Base-by-base conservation (phyloP, 1,284 basidiomycete genomes). In the Tremellales sp. region DNA sequence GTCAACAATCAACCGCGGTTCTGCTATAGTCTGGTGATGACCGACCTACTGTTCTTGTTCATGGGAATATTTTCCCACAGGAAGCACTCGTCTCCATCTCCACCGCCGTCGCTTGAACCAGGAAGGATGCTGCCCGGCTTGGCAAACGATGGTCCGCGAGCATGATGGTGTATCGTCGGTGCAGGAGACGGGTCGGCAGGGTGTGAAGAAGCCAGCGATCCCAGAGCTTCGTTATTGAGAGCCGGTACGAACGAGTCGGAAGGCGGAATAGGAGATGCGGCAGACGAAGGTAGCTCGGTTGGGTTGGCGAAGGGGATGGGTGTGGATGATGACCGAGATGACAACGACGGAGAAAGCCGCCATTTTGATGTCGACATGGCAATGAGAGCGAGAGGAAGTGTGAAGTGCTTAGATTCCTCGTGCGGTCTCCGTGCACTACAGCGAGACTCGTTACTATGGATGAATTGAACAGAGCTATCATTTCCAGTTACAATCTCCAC, bases 41-140 rank as follows among this genome's bases (percentile, higher is more conserved):
- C 12, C 18, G 16, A 42, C 64, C n/a, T 35, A 63, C 68, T 65
- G 25, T 51, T 52, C 54, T 67, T 67, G 52, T 70, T 68, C 61
- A 68, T 66, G 10, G 70, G 69, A 19, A 73, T 45, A 48, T 71
- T 70, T 21, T 57, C 52, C 68, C 68, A 73, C 3, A 58, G 32
- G 47, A 63, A 73, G 48, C 69, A 72, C 42, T 72, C 71, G 29
- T 68, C 69, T 8, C 70, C 70, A 18, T 40, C 41, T 3, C 45
- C 63, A 1, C 26, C 13, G 0, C 67, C 68, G 48, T 71, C 71
- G 1, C 65, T 67, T 27, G 48, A 57, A 1, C 68, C 70, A 3
- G 57, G 47, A 0, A 66, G 56, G 5, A 65, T 48, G 0, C 35
- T 50, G 2, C 62, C 58, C 12, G 32, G 43, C 42, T 46, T 51